Evolutionary conservation across 139 green algal species (phyloP).

Genomic region (Chlorella sp.): DNA sequence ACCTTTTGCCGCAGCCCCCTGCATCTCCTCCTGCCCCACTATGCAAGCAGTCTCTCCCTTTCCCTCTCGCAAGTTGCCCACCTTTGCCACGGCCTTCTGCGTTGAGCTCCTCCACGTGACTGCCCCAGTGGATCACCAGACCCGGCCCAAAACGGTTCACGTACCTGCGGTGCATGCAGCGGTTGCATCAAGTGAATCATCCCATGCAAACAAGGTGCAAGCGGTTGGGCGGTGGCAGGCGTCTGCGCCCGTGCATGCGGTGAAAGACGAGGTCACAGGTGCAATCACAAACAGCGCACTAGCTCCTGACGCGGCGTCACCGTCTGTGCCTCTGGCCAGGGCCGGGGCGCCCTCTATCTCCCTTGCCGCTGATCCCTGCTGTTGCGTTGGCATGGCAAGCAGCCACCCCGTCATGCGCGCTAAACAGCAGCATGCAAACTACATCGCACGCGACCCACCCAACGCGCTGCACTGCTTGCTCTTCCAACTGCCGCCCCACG

Average conservation of each 20-base stretch:
- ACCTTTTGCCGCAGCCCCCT: not conserved
- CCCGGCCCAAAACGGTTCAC: conserved; percentile 79
- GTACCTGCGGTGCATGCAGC: conserved; percentile 33
- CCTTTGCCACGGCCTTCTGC: not conserved
- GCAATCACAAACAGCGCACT: not conserved
- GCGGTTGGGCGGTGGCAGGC: too few species aligned
- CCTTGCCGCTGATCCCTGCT: not conserved
- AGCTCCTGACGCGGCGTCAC: not conserved
- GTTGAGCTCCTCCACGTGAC: conserved; percentile 60
- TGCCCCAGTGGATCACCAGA: conserved; percentile 92
- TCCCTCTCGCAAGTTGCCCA: not conserved
- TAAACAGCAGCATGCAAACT: too few species aligned
- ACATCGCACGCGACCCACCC: not conserved
- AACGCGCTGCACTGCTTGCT: not conserved
- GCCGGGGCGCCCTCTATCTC: not conserved
- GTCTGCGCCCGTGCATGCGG: not conserved
- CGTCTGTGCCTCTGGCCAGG: not conserved
- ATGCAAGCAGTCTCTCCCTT: not conserved
- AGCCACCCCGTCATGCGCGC: too few species aligned
- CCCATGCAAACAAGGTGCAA: not conserved
- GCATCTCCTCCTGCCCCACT: not conserved
- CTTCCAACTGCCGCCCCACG: not conserved
- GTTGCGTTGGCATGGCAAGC: not conserved
- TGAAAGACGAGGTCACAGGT: not conserved
- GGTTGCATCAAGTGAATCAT: too few species aligned